Evolutionary conservation across 108 stramenopile genomes (phyloP).

Genomic region (Cyclostephanos invisitatus): DNA sequence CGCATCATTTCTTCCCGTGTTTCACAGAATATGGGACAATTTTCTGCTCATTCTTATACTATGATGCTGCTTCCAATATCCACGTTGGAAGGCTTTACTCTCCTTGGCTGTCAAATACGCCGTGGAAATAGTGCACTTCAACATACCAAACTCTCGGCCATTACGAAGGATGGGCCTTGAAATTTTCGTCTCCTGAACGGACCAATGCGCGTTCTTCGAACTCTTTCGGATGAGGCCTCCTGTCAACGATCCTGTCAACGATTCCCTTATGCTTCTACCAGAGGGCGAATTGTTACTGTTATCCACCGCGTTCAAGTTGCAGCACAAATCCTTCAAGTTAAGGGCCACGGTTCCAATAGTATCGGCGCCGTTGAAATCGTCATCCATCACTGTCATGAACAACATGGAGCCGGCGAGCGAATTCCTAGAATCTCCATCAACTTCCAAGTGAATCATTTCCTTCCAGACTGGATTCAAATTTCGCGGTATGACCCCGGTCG

Average conservation of each 20-base stretch:
- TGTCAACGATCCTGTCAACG: neutral
- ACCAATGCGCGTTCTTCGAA: too few relatives aligned
- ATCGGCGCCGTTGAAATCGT: conserved; percentile 57
- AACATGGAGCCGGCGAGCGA: conserved; percentile 46
- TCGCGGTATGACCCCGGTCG: conserved; percentile 37
- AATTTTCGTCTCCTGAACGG: conserved; percentile 26
- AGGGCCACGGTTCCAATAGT: conserved; percentile 56
- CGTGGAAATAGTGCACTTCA: conserved; percentile 34
- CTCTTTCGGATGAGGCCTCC: too few relatives aligned
- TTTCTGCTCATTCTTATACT: neutral
- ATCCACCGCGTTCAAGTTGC: conserved; percentile 9
- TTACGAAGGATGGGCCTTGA: conserved; percentile 37
- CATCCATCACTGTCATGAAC: conserved; percentile 58
- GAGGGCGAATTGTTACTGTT: neutral
- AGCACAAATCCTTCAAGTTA: conserved; percentile 51
- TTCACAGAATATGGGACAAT: conserved; percentile 2
- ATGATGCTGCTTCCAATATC: neutral
- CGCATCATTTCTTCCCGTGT: too few relatives aligned
- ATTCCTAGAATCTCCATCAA: conserved; percentile 37
- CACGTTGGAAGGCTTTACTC: conserved; percentile 29
- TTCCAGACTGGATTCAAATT: conserved; percentile 46
- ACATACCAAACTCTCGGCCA: conserved; percentile 42
- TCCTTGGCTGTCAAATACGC: conserved; percentile 36
- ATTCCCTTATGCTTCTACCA: neutral
- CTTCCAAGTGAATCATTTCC: conserved; percentile 43